These are phyloP conservation scores for Chrysosporium keratinophilum DNA, from an alignment of 2,329 filamentous ascomycete species.

Conservation along the genomic window DNA sequence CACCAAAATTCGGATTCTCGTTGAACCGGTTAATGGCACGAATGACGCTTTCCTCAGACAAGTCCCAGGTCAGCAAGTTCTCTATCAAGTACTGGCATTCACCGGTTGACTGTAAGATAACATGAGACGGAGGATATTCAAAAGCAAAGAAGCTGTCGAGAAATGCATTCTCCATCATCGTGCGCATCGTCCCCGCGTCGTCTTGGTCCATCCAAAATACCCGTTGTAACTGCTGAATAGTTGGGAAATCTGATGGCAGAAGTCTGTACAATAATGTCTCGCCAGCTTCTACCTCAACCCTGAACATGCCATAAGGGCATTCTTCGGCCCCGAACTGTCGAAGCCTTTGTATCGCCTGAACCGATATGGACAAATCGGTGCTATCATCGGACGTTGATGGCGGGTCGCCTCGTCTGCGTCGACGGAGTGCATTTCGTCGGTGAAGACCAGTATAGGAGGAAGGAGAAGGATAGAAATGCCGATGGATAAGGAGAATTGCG, in stretches of 20 bases:
- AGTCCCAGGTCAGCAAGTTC: slow-evolving; percentile 32
- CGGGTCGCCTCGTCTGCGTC: slow-evolving; percentile 17
- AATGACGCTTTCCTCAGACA: slow-evolving; percentile 28
- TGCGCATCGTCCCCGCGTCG: slow-evolving; percentile 34
- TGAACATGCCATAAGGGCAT: slow-evolving; percentile 35
- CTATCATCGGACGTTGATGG: neutral
- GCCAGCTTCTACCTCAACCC: slow-evolving; percentile 35
- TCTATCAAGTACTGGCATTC: slow-evolving; percentile 31
- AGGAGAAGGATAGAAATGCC: slow-evolving; percentile 23
- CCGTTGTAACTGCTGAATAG: slow-evolving; percentile 35
- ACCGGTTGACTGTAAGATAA: slow-evolving; percentile 24
- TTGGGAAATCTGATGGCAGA: slow-evolving; percentile 34
- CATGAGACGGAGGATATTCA: slow-evolving; percentile 32
- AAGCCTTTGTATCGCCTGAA: slow-evolving; percentile 30
- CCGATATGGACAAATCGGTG: slow-evolving; percentile 12
- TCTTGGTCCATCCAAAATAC: slow-evolving; percentile 30
- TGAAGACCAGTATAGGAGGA: slow-evolving; percentile 25
- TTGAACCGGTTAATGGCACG: slow-evolving; percentile 32
- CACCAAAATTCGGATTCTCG: slow-evolving; percentile 31
- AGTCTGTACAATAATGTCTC: slow-evolving; percentile 34
- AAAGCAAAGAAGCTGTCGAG: slow-evolving; percentile 35
- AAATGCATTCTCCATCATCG: slow-evolving; percentile 38
- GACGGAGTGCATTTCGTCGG: slow-evolving; percentile 33
- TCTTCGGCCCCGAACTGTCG: slow-evolving; percentile 33
- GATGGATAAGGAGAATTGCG: slow-evolving; percentile 33